Evolutionary conservation across 2,329 filamentous ascomycete genomes (phyloP).

Genomic region (Exophiala lecanii-corni): DNA sequence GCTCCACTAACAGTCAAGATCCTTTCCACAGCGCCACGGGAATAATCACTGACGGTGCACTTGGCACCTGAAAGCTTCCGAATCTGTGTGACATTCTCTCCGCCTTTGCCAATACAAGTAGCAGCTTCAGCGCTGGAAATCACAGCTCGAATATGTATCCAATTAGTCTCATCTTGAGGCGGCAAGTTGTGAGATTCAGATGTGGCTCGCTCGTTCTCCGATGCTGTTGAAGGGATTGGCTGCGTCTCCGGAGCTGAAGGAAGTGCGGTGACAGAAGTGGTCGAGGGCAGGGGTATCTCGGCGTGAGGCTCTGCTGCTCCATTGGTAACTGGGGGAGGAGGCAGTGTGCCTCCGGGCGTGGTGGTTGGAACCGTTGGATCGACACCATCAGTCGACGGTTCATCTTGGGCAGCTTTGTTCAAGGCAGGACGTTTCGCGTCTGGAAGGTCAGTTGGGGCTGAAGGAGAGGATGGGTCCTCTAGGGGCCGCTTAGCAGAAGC

Average conservation of each 20-base stretch:
- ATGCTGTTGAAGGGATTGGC: constrained; percentile 54
- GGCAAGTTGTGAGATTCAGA: constrained; percentile 38
- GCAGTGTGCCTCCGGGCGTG: constrained; percentile 30
- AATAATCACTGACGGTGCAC: constrained; percentile 98
- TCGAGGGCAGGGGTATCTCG: constrained; percentile 47
- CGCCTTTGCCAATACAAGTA: constrained; percentile 96
- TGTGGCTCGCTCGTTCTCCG: constrained; percentile 48
- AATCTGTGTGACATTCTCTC: constrained; percentile 97
- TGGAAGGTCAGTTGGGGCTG: constrained; percentile 83
- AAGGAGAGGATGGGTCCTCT: constrained; percentile 94
- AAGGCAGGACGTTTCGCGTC: constrained; percentile 95
- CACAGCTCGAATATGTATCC: constrained; percentile 95
- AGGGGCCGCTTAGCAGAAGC: constrained; percentile 76
- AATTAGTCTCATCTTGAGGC: constrained; percentile 83
- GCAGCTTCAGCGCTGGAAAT: constrained; percentile 97
- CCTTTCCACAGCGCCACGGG: constrained; percentile 92
- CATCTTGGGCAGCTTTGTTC: constrained; percentile 79
- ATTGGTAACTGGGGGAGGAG: constrained; percentile 37
- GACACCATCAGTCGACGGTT: constrained; percentile 31
- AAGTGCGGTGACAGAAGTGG: constrained; percentile 7
- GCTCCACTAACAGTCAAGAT: constrained; percentile 95
- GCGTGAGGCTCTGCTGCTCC: constrained; percentile 56
- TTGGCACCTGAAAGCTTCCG: constrained; percentile 92
- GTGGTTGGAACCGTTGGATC: constrained; percentile 29
- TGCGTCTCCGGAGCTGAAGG: constrained; percentile 47